A percentile compares a stretch with the other conserved stretches of the same genome.
phyloP scores from a whole-genome alignment of 2,329 filamentous ascomycete species.

The Xylariaceae sp. region DNA sequence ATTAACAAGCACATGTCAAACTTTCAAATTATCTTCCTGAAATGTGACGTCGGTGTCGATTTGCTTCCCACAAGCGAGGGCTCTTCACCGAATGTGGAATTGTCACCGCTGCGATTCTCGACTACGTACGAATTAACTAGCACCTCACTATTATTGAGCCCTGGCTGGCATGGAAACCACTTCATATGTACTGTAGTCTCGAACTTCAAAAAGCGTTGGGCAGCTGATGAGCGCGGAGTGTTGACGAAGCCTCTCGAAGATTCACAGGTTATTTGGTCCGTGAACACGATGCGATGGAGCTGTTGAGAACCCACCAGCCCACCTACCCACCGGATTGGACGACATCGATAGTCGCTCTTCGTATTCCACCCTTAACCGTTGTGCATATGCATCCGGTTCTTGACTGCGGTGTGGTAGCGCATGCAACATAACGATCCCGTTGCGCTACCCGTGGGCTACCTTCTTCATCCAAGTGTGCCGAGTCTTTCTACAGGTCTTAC shows the following conservation, averaged over 20 bases:
- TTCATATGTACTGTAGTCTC: background rate
- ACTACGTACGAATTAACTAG: too few relatives aligned
- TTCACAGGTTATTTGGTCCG: constrained; percentile 16
- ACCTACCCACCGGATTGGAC: constrained; percentile 15
- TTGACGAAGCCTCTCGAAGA: background rate
- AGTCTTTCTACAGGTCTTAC: too few relatives aligned
- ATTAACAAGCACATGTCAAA: background rate
- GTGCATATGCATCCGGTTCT: background rate
- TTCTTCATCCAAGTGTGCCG: background rate
- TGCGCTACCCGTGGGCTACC: too few relatives aligned
- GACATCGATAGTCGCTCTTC: constrained; percentile 16
- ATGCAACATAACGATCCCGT: background rate
- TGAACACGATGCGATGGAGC: constrained; percentile 6
- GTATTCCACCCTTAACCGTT: constrained; percentile 13
- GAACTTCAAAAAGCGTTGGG: background rate
- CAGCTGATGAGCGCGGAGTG: background rate
- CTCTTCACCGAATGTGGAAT: background rate
- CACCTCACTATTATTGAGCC: background rate
- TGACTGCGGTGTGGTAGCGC: background rate
- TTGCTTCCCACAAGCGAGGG: background rate
- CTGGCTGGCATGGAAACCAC: background rate
- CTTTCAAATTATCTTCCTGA: background rate
- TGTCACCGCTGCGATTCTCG: background rate
- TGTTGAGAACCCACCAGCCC: background rate
- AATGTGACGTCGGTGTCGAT: background rate